Percentiles rank a stretch among this genome's conserved stretches.
These are phyloP conservation scores for Aspergillus arachidicola DNA, from an alignment of 2,329 filamentous ascomycete genomes.

Conservation along the genomic window DNA sequence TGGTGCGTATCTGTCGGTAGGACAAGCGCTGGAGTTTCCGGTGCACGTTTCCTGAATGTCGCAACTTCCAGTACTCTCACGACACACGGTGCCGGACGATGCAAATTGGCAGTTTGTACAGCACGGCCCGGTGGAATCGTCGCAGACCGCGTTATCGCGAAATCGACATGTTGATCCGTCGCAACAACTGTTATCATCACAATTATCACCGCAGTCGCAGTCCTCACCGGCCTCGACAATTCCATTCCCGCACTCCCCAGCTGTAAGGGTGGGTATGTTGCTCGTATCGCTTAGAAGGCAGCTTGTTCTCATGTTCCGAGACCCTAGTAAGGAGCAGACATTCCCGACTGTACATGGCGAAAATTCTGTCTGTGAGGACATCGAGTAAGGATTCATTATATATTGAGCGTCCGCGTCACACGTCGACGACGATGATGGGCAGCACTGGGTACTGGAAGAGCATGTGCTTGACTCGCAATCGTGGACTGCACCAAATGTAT, in stretches of 20 bases:
- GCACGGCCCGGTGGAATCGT: slow-evolving; percentile 11
- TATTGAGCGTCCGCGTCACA: slow-evolving; percentile 74
- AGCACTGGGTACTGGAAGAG: slow-evolving; percentile 63
- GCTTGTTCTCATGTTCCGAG: slow-evolving; percentile 67
- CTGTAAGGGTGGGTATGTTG: slow-evolving; percentile 51
- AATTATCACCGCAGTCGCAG: slow-evolving; percentile 75
- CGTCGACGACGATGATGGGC: slow-evolving; percentile 65
- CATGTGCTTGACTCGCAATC: slow-evolving; percentile 59
- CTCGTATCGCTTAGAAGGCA: slow-evolving; percentile 67
- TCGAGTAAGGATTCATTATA: slow-evolving; percentile 60
- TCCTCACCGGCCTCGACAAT: slow-evolving; percentile 89
- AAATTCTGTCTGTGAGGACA: slow-evolving; percentile 69
- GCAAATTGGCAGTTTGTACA: slow-evolving; percentile 16
- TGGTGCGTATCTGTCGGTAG: slow-evolving; percentile 4
- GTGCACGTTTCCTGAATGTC: slow-evolving; percentile 16
- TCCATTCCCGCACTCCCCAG: slow-evolving; percentile 73
- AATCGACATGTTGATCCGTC: slow-evolving; percentile 23
- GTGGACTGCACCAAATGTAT: slow-evolving; percentile 84
- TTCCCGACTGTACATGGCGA: slow-evolving; percentile 86
- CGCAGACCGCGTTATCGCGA: slow-evolving; percentile 13
- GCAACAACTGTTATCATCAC: slow-evolving; percentile 21
- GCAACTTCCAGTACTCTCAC: slow-evolving; percentile 3
- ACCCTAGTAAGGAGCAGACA: slow-evolving; percentile 77
- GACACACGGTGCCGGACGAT: slow-evolving; percentile 9
- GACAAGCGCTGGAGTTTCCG: slow-evolving; percentile 11